Percentiles rank a stretch among this genome's conserved stretches.
Conservation (phyloP, 2,329 filamentous ascomycete genomes). For the Trichoderma citrinoviride region DNA sequence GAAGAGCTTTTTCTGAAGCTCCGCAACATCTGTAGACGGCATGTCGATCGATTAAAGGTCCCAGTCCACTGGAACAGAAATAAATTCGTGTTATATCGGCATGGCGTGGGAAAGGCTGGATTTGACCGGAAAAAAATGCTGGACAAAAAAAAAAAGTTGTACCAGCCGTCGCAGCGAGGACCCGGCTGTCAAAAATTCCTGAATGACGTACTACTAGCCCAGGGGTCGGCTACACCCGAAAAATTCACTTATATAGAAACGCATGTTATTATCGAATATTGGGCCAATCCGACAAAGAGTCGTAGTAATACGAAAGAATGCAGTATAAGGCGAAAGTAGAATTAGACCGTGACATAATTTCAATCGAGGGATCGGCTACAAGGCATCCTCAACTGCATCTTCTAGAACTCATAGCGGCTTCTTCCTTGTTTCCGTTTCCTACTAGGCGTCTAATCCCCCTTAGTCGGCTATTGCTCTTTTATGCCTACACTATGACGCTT, state of each 20-base stretch:
- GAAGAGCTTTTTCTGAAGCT: constrained; percentile 40
- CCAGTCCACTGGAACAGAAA: background rate
- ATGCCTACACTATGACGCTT: background rate
- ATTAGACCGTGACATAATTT: background rate
- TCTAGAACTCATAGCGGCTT: background rate
- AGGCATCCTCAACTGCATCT: background rate
- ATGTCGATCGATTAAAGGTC: constrained; percentile 17
- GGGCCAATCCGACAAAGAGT: no score
- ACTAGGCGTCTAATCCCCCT: background rate
- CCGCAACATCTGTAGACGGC: constrained; percentile 31
- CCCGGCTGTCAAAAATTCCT: background rate
- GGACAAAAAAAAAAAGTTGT: background rate
- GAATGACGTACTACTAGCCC: constrained; percentile 11
- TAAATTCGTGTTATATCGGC: background rate
- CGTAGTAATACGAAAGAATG: no score
- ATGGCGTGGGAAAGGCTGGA: background rate
- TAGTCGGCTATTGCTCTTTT: constrained; percentile 2
- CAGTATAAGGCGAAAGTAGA: no score
- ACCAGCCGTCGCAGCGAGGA: background rate
- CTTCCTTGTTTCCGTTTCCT: background rate
- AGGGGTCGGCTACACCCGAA: background rate
- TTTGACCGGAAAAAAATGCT: background rate
- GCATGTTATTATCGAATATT: no score
- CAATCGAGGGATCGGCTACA: background rate
- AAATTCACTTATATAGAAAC: background rate